Base-by-base conservation (phyloP, 139 green algal genomes). In the Edaphochlamys debaryana region DNA sequence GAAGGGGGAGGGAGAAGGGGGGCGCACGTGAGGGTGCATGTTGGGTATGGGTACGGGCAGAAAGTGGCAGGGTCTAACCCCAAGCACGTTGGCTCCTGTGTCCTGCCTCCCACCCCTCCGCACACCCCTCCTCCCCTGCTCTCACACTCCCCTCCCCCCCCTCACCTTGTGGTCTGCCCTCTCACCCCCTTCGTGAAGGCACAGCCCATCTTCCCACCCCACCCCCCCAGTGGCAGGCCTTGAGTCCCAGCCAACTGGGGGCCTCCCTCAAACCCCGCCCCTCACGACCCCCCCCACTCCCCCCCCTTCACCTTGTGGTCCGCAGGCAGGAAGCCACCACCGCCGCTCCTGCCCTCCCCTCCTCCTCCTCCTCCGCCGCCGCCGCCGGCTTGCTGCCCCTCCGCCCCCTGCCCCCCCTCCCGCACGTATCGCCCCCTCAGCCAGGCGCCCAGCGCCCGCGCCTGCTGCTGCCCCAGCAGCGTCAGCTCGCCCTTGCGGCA, bases 401-500 rank as follows among this genome's bases (percentile, higher is more conserved):
- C 62, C 48, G 11, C 48, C 48, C 48, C 48, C 62, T 36, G 13
- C 62, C 17, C 29, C n/a, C 62, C 30, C 63, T 40, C 29, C 19
- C 63, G 23, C 36, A 45, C 29, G 60, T 67, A 67, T 11, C 60
- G 25, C 67, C 82, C 62, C 25, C 92, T 84, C 74, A 96, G 87
- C 90, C 89, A 94, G 30, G 68, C 56, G 19, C 93, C 93, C 63
- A 54, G 45, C 9, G 45, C 45, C 45, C 9, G 45, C 11, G 93
- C 90, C 87, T 93, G 87, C 30, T 45, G 32, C 87, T 96, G 90
- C 0, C 93, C 93, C 22, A 91, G n/a, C 30, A 82, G 66, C 0
- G 93, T 96, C 11, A 96, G 93, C 90, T 96, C 89, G 25, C 93
- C 93, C 86, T 93, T 95, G 69, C 79, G 80, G 81, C 92, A 95